phyloP scores from a whole-genome alignment of 1,284 basidiomycete species.

The Irpex lacteus region DNA sequence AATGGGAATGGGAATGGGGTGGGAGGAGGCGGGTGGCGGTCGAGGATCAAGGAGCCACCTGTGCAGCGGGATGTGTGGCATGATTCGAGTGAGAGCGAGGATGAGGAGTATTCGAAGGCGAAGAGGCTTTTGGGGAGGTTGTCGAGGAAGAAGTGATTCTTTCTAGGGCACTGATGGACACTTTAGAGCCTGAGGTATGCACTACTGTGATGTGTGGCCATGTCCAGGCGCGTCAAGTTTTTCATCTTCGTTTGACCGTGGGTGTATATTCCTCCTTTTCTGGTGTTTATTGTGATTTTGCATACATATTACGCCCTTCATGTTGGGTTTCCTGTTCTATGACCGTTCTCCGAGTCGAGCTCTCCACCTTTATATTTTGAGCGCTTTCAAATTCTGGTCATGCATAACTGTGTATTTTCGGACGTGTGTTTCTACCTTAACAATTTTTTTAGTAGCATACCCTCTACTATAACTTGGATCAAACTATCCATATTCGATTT shows the following conservation, averaged over 20 bases:
- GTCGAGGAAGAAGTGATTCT: constrained; percentile 37
- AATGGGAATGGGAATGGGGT: too few species aligned
- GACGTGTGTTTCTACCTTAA: background rate
- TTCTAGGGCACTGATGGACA: background rate
- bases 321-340: background rate
- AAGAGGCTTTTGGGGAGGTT: constrained; percentile 46
- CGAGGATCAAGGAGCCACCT: constrained; percentile 22
- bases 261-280: too few species aligned
- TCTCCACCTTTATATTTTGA: background rate
- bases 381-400: background rate
- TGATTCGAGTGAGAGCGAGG: constrained; percentile 67
- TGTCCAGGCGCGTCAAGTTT: background rate
- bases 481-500: too few species aligned
- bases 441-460: background rate
- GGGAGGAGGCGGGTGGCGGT: constrained; percentile 19
- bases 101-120: constrained; percentile 61
- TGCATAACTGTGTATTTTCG: background rate
- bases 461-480: background rate
- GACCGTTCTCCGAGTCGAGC: background rate
- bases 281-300: background rate
- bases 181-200: too few species aligned
- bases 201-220: background rate
- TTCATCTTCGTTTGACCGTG: background rate
- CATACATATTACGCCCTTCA: background rate
- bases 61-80: constrained; percentile 52